A percentile compares a stretch with the other conserved stretches of the same genome.
phyloP scores from a whole-genome alignment of 352 stramenopile species.

The Phytophthora podocarpi region DNA sequence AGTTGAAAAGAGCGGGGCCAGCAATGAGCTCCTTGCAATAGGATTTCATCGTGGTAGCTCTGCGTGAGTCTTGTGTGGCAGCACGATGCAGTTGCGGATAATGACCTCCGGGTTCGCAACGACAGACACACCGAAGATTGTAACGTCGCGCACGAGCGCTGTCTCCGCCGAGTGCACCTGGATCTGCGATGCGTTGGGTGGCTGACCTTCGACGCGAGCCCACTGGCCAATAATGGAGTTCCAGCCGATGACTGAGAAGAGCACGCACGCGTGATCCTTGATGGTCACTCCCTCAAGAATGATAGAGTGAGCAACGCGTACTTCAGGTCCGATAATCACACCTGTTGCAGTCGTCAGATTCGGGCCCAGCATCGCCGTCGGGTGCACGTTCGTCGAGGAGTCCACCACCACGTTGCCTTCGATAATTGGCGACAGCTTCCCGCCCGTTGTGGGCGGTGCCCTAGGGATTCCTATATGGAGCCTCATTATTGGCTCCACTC shows the following conservation, averaged over 20 bases:
- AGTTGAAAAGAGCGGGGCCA: conserved; percentile 23
- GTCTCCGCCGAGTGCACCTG: conserved; percentile 72
- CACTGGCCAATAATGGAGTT: conserved; percentile 90
- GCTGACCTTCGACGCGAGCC: conserved; percentile 83
- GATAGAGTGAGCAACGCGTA: conserved; percentile 87
- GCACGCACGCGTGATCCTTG: conserved; percentile 87
- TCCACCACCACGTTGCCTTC: conserved; percentile 90
- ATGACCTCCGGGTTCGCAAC: conserved; percentile 87
- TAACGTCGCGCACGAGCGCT: conserved; percentile 85
- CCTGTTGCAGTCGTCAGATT: conserved; percentile 88
- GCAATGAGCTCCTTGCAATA: conserved; percentile 62
- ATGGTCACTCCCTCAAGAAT: conserved; percentile 89
- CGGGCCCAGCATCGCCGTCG: conserved; percentile 84
- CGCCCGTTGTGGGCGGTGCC: too few relatives aligned
- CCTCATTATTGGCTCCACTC: conserved; percentile 19
- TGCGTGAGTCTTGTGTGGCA: conserved; percentile 88
- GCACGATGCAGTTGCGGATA: conserved; percentile 90
- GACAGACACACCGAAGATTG: conserved; percentile 90
- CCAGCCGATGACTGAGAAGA: conserved; percentile 90
- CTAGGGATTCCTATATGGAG: too few relatives aligned
- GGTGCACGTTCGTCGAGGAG: conserved; percentile 76
- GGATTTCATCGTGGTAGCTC: conserved; percentile 91
- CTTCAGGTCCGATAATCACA: conserved; percentile 81
- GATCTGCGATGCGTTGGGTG: conserved; percentile 79
- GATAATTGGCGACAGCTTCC: conserved; percentile 85